Base-by-base conservation (phyloP, 1,284 basidiomycete genomes). In the Porphyrellus sp. region DNA sequence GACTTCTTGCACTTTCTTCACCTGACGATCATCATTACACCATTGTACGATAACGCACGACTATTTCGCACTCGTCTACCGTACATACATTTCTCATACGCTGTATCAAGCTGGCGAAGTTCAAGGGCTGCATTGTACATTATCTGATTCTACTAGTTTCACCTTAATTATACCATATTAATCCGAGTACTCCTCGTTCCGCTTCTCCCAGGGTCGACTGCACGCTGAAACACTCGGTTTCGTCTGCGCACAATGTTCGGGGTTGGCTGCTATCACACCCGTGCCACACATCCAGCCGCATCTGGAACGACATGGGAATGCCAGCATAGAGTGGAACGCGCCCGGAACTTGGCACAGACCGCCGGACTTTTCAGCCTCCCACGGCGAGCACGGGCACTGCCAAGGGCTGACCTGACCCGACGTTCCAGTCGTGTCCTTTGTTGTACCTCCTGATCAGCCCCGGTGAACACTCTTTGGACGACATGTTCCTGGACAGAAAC, bases 151-250 rank as follows among this genome's bases (percentile, higher is more conserved):
- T n/a, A 31, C 50, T 61, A 68, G 52, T 55, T 18, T 40, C 31
- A 41, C 51, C 47, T 63, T 68, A 71, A 71, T 68, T 71, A 68
- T 68, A 64, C 66, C 63, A 51, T 68, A 68, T 69, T 70, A 68
- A 71, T 64, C 33, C 50, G 56, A n/a, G n/a, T n/a, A n/a, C n/a
- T n/a, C n/a, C n/a, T n/a, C n/a, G n/a, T n/a, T n/a, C 37, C 54
- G 55, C 37, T 51, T 28, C n/a, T 20, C 15, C 24, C 38, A n/a
- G n/a, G n/a, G n/a, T n/a, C n/a, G n/a, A n/a, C n/a, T n/a, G n/a
- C n/a, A n/a, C n/a, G n/a, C n/a, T n/a, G n/a, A n/a, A n/a, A n/a
- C n/a, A n/a, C n/a, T n/a, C n/a, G n/a, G 18, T 35, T 15, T 33
- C 33, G 33, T n/a, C 33, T 34, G 33, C 5, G 31, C n/a, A n/a